Base-by-base conservation (phyloP, 2,329 filamentous ascomycete species). In the Aspergillus japonicus region DNA sequence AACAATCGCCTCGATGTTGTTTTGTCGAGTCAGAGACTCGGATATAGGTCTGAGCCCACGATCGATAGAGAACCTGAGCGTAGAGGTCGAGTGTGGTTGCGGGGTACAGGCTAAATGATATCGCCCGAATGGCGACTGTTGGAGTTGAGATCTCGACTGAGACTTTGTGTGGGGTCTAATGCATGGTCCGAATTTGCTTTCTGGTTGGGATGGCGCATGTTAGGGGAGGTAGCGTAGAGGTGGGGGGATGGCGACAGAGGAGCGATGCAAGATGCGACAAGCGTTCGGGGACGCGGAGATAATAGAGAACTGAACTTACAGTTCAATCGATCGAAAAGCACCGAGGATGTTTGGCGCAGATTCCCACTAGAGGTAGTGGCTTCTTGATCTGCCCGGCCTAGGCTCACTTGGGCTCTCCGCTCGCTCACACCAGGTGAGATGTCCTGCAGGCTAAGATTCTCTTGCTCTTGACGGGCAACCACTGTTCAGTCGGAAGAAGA, bases 171-270 rank as follows among this genome's bases (percentile, higher is more conserved):
- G 50, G 16, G 14, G 39, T 33, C 47, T 57, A 60, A 60, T 56
- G 56, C 58, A 60, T 60, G 50, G 51, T 60, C 54, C 54, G 31
- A 47, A 29, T 49, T 23, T 29, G 24, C 10, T 42, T 26, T 47
- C 47, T 47, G 47, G 47, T 24, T 47, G 26, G 54, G 39, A 56
- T 26, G 19, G 26, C 16, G 19, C 24, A 44, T 44, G 16, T 44
- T 44, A 44, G 39, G 6, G 39, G 39, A 44, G 14, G 6, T 44
- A n/a, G 39, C 39, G n/a, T 16, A 19, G 39, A 44, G 16, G 14
- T 35, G 33, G 39, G 39, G 39, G 33, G 35, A 58, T 42, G 35
- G 54, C 50, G 50, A 29, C 29, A 19, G 39, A 56, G 48, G 16
- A 52, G 39, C 12, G 29, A 54, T 29, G 26, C 26, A 29, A 8